A percentile compares a stretch with the other conserved stretches of the same genome.
phyloP scores from a whole-genome alignment of 2,329 filamentous ascomycete species.

The Fusarium miscanthi region DNA sequence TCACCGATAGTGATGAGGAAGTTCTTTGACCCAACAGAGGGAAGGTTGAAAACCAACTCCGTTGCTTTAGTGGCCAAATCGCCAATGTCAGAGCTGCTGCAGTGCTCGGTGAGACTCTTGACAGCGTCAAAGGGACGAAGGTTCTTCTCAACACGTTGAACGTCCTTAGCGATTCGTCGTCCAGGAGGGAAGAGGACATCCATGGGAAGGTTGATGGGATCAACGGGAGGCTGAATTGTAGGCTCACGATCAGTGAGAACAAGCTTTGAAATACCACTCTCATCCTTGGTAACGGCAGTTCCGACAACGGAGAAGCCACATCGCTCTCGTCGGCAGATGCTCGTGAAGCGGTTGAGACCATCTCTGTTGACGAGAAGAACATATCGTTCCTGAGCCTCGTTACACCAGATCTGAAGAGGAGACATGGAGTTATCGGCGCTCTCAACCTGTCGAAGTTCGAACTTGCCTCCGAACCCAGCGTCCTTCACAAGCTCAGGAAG shows the following conservation, averaged over 20 bases:
- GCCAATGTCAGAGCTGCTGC: conserved; percentile 61
- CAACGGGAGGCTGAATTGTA: conserved; percentile 68
- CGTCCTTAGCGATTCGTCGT: conserved; percentile 43
- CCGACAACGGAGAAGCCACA: conserved; percentile 95
- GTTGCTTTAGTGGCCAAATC: conserved; percentile 67
- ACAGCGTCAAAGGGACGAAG: conserved; percentile 78
- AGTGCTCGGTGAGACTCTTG: conserved; percentile 72
- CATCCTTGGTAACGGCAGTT: conserved; percentile 71
- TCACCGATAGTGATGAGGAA: conserved; percentile 98
- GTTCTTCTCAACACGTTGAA: conserved; percentile 55
- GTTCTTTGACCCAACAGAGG: conserved; percentile 94
- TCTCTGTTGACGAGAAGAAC: conserved; percentile 88
- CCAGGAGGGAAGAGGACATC: conserved; percentile 84
- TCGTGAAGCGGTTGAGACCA: conserved; percentile 79
- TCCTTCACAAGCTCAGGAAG: conserved; percentile 87
- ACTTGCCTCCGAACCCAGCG: conserved; percentile 87
- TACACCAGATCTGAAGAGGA: conserved; percentile 94
- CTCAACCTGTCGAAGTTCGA: conserved; percentile 94
- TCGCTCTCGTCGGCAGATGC: conserved; percentile 80
- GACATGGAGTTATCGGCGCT: conserved; percentile 92
- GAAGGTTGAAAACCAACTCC: conserved; percentile 83
- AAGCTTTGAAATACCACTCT: conserved; percentile 75
- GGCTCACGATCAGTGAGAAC: conserved; percentile 86
- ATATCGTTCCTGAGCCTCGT: conserved; percentile 96
- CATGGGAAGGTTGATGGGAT: conserved; percentile 90